These are phyloP conservation scores for Spirogloea muscicola DNA, from an alignment of 139 green algal species.

Conservation along the genomic window DNA sequence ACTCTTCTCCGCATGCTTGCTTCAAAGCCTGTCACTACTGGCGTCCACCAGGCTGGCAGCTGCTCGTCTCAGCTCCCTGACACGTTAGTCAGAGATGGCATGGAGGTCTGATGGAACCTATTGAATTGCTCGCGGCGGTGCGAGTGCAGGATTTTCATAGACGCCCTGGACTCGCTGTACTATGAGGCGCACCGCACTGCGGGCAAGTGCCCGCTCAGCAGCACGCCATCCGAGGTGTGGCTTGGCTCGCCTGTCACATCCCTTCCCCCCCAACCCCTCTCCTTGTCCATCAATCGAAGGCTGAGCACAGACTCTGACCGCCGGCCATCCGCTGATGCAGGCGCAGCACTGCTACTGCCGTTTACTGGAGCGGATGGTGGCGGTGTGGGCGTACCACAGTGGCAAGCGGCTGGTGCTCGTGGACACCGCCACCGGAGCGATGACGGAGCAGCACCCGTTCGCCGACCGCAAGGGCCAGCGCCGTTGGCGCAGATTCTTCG, in stretches of 20 bases:
- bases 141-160: constrained; percentile 20
- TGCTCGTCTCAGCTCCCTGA: too few relatives aligned
- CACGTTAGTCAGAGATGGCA: too few relatives aligned
- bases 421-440: constrained; percentile 7
- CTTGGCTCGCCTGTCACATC: not conserved
- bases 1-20: too few relatives aligned
- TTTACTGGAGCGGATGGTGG: constrained; percentile 30
- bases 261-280: too few relatives aligned
- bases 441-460: constrained; percentile 28
- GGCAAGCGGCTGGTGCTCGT: constrained; percentile 19
- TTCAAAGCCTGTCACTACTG: too few relatives aligned
- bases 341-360: constrained; percentile 37
- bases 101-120: too few relatives aligned
- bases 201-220: not conserved
- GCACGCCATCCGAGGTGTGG: not conserved
- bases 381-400: constrained; percentile 46
- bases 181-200: not conserved
- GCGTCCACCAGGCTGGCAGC: too few relatives aligned
- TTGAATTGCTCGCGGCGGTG: too few relatives aligned
- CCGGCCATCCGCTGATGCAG: too few relatives aligned
- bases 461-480: not conserved
- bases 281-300: too few relatives aligned
- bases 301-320: too few relatives aligned
- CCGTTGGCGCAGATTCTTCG: constrained; percentile 20
- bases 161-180: constrained; percentile 10